Conservation (phyloP, 2,329 filamentous ascomycete genomes). For the Sporothrix schenckii region DNA sequence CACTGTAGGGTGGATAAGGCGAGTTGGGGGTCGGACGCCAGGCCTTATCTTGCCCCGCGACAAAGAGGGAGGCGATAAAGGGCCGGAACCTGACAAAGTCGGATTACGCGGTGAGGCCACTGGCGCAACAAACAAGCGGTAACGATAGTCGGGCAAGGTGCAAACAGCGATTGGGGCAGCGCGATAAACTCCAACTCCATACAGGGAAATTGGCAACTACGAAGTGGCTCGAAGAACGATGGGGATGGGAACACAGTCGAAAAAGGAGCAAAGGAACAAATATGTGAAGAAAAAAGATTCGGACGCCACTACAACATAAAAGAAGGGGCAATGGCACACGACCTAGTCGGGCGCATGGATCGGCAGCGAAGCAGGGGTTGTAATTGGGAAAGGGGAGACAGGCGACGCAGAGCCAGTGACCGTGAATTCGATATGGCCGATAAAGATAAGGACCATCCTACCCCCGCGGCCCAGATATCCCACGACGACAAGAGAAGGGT, state of each 20-base stretch:
- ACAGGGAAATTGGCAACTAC: not conserved
- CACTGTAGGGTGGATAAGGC: not conserved
- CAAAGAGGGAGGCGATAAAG: conserved; percentile 31
- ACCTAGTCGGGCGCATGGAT: not conserved
- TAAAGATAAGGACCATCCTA: not conserved
- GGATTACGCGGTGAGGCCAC: conserved; percentile 19
- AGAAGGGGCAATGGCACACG: not conserved
- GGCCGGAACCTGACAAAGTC: conserved; percentile 29
- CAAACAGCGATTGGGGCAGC: not conserved
- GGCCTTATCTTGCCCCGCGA: conserved; percentile 32
- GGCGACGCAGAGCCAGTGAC: not conserved
- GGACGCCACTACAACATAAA: too few species aligned
- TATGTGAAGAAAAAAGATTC: not conserved
- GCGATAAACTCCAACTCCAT: not conserved
- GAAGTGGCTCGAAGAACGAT: not conserved
- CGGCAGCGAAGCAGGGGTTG: conserved; percentile 17
- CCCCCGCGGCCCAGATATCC: not conserved
- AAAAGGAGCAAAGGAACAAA: not conserved
- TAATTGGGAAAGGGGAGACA: conserved; percentile 1
- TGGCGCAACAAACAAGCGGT: conserved; percentile 16
- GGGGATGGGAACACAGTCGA: not conserved
- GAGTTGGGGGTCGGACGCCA: not conserved
- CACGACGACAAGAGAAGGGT: not conserved
- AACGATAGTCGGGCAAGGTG: conserved; percentile 2
- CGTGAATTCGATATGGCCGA: not conserved